phyloP scores from a whole-genome alignment of 768 basidiomycete genomes.

The Leccinum arenicola region DNA sequence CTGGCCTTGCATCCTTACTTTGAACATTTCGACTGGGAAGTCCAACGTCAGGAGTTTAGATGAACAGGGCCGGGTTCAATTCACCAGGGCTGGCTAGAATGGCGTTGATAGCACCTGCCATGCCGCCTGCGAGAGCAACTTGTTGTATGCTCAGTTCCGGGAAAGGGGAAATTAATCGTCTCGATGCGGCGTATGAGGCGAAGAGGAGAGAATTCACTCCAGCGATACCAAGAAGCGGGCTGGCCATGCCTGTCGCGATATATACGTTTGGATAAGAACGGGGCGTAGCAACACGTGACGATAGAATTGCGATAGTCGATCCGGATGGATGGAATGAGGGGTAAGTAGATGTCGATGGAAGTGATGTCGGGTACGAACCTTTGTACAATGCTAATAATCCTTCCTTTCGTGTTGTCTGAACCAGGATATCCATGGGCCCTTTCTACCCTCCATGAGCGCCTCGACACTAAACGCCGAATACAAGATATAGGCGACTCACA shows the following conservation, averaged over 20 bases:
- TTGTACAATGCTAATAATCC: conserved; percentile 95
- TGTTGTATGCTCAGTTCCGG: conserved; percentile 77
- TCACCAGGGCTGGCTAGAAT: conserved; percentile 86
- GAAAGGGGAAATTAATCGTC: conserved; percentile 85
- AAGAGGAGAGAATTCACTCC: conserved; percentile 96
- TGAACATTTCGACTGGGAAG: conserved; percentile 89
- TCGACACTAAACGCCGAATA: not conserved
- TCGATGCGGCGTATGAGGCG: conserved; percentile 81
- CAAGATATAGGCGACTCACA: conserved; percentile 57
- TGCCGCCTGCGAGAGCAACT: conserved; percentile 80
- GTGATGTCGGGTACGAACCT: conserved; percentile 44
- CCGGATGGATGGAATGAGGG: not conserved
- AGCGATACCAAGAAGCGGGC: conserved; percentile 88
- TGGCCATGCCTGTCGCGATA: conserved; percentile 63
- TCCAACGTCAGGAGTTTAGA: not conserved
- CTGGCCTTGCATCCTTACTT: conserved; percentile 96
- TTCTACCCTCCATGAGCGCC: conserved; percentile 46
- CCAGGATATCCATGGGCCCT: conserved; percentile 90
- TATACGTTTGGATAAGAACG: not conserved
- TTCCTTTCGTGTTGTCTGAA: conserved; percentile 78
- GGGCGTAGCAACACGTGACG: not conserved
- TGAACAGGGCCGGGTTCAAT: conserved; percentile 7
- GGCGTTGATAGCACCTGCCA: conserved; percentile 91
- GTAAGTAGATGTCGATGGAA: not conserved
- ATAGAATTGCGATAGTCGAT: not conserved